Conservation (phyloP, 2,329 filamentous ascomycete genomes). For the Pleurostoma richardsiae region DNA sequence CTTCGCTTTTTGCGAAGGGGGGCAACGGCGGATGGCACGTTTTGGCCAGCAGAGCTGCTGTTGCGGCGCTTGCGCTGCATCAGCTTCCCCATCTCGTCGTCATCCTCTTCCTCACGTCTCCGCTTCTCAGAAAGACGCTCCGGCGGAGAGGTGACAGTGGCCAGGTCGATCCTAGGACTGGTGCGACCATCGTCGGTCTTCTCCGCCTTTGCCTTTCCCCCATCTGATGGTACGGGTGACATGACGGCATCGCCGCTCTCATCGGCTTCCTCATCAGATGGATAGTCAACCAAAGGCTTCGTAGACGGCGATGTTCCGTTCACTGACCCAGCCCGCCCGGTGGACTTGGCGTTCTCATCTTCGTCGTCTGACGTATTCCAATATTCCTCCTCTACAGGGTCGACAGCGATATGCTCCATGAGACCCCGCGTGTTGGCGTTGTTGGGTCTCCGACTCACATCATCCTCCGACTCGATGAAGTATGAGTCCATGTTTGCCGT, state of each 20-base stretch:
- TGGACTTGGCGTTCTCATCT: slow-evolving; percentile 54
- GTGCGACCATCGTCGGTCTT: slow-evolving; percentile 11
- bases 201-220: slow-evolving; percentile 13
- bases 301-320: slow-evolving; percentile 61
- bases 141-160: slow-evolving; percentile 35
- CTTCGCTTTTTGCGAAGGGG: slow-evolving; percentile 40
- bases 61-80: slow-evolving; percentile 60
- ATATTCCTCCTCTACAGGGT: slow-evolving; percentile 85
- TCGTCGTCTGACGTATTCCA: slow-evolving; percentile 88
- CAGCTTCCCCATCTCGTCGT: slow-evolving; percentile 85
- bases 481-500: slow-evolving; percentile 59
- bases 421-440: slow-evolving; percentile 45
- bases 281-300: slow-evolving; percentile 84
- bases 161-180: slow-evolving; percentile 18
- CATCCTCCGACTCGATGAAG: slow-evolving; percentile 66
- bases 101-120: slow-evolving; percentile 86
- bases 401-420: slow-evolving; percentile 68
- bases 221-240: slow-evolving; percentile 19
- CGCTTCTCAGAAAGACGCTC: slow-evolving; percentile 86
- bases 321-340: slow-evolving; percentile 28
- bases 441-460: slow-evolving; percentile 36
- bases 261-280: slow-evolving; percentile 79
- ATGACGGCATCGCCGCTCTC: slow-evolving; percentile 52
- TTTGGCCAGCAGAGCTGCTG: slow-evolving; percentile 45
- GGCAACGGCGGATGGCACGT: slow-evolving; percentile 26